Percentiles rank a stretch among this genome's conserved stretches.
phyloP scores from a whole-genome alignment of 1,139 yeast species.

The Kodamaea fungicola region DNA sequence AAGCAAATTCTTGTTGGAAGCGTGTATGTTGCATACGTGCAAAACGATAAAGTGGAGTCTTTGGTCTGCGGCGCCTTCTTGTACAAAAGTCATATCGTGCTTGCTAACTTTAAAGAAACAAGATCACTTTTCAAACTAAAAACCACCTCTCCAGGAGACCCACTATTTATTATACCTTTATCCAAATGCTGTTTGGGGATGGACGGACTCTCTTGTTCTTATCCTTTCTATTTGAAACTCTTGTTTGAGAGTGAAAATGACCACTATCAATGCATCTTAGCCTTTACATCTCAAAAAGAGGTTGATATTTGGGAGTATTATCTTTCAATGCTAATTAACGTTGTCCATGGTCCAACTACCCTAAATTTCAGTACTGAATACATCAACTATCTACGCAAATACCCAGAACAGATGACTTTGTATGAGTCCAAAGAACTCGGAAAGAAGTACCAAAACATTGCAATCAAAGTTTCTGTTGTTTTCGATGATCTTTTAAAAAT shows the following conservation, averaged over 20 bases:
- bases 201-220: conserved; percentile 35
- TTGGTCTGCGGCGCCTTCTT: conserved; percentile 37
- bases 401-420: conserved; percentile 16
- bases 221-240: conserved; percentile 36
- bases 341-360: conserved; percentile 40
- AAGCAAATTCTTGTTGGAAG: conserved; percentile 38
- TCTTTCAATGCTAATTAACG: conserved; percentile 28
- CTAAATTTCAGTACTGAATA: conserved; percentile 24
- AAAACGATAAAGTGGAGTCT: conserved; percentile 13
- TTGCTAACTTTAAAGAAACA: conserved; percentile 14
- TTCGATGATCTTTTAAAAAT: conserved; percentile 15
- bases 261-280: conserved; percentile 45
- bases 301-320: conserved; percentile 38
- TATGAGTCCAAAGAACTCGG: conserved; percentile 2
- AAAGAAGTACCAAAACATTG: conserved; percentile 3
- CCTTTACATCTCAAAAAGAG: conserved; percentile 34
- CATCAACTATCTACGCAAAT: conserved; percentile 4
- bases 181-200: conserved; percentile 26
- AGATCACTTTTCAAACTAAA: conserved; percentile 8
- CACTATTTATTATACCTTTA: conserved; percentile 49
- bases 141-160: conserved; percentile 25
- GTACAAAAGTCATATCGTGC: conserved; percentile 50
- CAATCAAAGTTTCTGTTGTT: neutral
- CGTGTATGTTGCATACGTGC: conserved; percentile 37
- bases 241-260: conserved; percentile 40